phyloP scores from a whole-genome alignment of 2,329 filamentous ascomycete species.

The Colletotrichum sp. region DNA sequence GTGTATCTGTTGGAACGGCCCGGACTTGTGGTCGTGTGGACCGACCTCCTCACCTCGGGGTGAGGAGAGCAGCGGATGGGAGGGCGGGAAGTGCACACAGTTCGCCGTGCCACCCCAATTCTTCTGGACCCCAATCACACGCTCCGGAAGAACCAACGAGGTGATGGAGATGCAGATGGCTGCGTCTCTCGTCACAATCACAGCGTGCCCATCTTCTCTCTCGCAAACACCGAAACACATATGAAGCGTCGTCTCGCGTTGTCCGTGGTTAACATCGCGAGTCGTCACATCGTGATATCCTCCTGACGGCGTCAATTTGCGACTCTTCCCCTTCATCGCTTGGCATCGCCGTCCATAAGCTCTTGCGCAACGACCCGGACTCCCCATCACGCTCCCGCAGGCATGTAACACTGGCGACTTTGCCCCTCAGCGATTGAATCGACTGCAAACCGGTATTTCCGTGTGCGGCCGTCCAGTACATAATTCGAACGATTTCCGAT shows the following conservation, averaged over 20 bases:
- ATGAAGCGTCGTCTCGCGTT: slow-evolving; percentile 11
- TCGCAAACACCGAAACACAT: slow-evolving; percentile 16
- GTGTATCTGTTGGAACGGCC: background rate
- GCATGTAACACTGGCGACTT: slow-evolving; percentile 8
- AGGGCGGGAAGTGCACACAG: background rate
- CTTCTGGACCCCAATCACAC: slow-evolving; percentile 12
- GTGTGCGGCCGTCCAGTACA: background rate
- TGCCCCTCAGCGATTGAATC: background rate
- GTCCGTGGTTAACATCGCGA: background rate
- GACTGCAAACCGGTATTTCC: background rate
- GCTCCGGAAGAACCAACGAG: slow-evolving; percentile 1
- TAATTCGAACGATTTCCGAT: background rate
- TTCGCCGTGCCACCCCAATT: slow-evolving; percentile 7
- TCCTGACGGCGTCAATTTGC: background rate
- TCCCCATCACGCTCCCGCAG: background rate
- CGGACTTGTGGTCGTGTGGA: background rate
- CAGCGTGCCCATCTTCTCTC: background rate
- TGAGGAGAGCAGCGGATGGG: background rate
- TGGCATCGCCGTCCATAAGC: background rate
- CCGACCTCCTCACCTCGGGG: background rate
- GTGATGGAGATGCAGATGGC: slow-evolving; percentile 5
- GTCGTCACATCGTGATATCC: background rate
- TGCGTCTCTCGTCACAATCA: slow-evolving; percentile 17
- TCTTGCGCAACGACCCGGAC: background rate
- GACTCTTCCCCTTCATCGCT: background rate